Evolutionary conservation across 495 filamentous ascomycete genomes (phyloP).

Genomic region (Xylaria scruposa): DNA sequence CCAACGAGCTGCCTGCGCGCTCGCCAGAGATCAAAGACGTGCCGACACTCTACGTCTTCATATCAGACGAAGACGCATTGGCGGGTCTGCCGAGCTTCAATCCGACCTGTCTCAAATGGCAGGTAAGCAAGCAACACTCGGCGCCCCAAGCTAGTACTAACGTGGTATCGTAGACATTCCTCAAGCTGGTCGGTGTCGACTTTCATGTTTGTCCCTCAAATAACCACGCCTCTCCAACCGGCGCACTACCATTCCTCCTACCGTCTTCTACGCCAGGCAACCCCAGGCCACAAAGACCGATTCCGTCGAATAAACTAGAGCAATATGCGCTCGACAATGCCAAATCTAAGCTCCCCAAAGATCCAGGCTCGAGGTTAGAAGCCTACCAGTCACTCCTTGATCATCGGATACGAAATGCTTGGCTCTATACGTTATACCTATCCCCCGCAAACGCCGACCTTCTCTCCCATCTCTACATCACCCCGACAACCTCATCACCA

Average conservation of each 20-base stretch:
- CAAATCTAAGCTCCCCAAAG: conserved; percentile 22
- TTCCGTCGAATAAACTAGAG: conserved; percentile 71
- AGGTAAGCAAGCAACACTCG: conserved; percentile 63
- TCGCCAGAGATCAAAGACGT: conserved; percentile 57
- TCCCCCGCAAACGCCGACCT: conserved; percentile 66
- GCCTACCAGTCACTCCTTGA: conserved; percentile 86
- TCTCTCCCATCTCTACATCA: conserved; percentile 72
- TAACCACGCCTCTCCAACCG: conserved; percentile 92
- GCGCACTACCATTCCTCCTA: conserved; percentile 85
- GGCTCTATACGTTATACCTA: conserved; percentile 84
- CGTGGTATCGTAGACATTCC: conserved; percentile 68
- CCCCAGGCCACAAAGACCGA: conserved; percentile 43
- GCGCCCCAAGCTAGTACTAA: not conserved
- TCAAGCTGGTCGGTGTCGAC: conserved; percentile 76
- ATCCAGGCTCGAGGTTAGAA: conserved; percentile 59
- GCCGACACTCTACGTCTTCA: conserved; percentile 79
- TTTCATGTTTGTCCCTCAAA: conserved; percentile 75
- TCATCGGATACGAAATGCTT: conserved; percentile 80
- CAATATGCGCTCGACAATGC: conserved; percentile 65
- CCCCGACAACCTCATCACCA: conserved; percentile 63
- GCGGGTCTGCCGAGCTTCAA: conserved; percentile 81
- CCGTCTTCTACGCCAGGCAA: conserved; percentile 51
- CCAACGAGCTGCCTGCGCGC: conserved; percentile 77
- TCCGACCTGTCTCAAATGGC: conserved; percentile 94
- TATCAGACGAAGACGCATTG: conserved; percentile 66